A percentile compares a stretch with the other conserved stretches of the same genome.
Conservation (phyloP, 1,284 basidiomycete species). For the Fomitopsis pinicola region DNA sequence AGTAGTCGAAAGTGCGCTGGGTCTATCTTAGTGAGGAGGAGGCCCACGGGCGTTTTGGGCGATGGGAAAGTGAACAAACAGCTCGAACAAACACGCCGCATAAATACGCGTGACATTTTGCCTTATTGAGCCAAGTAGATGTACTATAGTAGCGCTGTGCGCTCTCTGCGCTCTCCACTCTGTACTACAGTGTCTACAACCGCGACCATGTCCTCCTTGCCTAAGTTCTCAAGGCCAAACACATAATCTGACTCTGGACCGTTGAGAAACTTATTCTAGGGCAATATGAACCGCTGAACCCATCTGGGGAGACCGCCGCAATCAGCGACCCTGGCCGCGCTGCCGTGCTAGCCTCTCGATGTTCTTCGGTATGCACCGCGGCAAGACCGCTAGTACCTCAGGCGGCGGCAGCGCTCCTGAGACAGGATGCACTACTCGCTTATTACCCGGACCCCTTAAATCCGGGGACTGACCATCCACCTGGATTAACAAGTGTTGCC, state of each 20-base stretch:
- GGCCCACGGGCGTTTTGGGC: background rate
- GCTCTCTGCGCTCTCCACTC: background rate
- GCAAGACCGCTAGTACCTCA: too few relatives aligned
- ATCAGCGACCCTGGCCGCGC: too few relatives aligned
- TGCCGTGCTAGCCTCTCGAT: too few relatives aligned
- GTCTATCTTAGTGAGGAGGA: too few relatives aligned
- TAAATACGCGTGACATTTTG: background rate
- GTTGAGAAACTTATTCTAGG: too few relatives aligned
- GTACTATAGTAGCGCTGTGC: background rate
- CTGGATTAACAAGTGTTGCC: too few relatives aligned
- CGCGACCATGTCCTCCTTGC: background rate
- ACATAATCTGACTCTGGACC: background rate
- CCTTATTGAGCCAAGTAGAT: background rate
- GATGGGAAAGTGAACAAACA: background rate
- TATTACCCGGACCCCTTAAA: too few relatives aligned
- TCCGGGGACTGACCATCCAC: too few relatives aligned
- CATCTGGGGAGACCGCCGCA: background rate
- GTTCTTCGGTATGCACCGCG: too few relatives aligned
- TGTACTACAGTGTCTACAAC: background rate
- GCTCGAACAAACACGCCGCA: background rate
- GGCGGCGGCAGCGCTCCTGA: too few relatives aligned
- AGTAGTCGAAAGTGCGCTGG: too few relatives aligned
- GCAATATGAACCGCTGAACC: background rate
- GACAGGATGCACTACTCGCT: too few relatives aligned
- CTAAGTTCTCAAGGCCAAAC: background rate